phyloP scores from a whole-genome alignment of 306 rosid genomes.

The Cucumis sativus region DNA sequence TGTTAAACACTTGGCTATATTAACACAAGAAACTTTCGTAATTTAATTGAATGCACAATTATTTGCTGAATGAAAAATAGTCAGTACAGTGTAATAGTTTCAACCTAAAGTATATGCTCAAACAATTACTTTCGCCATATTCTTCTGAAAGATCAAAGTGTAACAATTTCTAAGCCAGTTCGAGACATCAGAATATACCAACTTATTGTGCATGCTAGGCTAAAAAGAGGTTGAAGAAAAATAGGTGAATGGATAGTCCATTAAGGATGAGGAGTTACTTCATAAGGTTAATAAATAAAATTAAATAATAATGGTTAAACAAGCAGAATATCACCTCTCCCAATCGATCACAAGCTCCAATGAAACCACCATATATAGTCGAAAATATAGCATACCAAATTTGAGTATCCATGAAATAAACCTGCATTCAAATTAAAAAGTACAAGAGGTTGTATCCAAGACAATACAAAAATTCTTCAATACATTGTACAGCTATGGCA shows the following conservation, averaged over 20 bases:
- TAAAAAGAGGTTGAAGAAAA: not conserved
- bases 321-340: constrained; percentile 61
- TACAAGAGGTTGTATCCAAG: constrained; percentile 16
- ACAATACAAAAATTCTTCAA: not conserved
- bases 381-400: constrained; percentile 86
- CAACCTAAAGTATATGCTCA: not conserved
- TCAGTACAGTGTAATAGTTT: not conserved
- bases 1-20: not conserved
- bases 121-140: not conserved
- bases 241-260: not conserved
- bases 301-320: not conserved
- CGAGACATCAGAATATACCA: not conserved
- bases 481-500: constrained; percentile 7
- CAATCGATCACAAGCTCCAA: constrained; percentile 91
- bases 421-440: constrained; percentile 36
- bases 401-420: constrained; percentile 96
- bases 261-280: not conserved
- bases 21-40: not conserved
- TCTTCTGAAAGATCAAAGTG: not conserved
- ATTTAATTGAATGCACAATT: not conserved
- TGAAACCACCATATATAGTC: constrained; percentile 73
- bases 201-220: not conserved
- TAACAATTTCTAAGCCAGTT: not conserved
- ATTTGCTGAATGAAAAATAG: not conserved
- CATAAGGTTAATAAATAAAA: not conserved